These are phyloP conservation scores for Brachypodium distachyon DNA, from an alignment of 202 grass and related monocot genomes.

Conservation along the genomic window DNA sequence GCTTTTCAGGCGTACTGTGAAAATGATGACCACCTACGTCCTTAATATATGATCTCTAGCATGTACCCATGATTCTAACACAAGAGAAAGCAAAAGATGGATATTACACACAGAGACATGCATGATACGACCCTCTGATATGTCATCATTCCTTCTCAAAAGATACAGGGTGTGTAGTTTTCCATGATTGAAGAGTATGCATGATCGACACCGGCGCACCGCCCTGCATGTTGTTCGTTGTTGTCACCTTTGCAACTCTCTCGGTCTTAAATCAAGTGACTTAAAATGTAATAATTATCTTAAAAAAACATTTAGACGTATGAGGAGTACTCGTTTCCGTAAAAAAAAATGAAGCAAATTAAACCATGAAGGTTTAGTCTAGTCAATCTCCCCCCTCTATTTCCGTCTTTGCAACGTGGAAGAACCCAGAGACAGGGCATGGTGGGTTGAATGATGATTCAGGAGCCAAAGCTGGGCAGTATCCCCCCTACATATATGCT, in stretches of 20 bases:
- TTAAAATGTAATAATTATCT: too few species aligned
- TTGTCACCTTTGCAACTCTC: too few species aligned
- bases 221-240: not conserved
- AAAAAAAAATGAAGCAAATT: not conserved
- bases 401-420: not conserved
- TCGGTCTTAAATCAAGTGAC: too few species aligned
- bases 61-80: not conserved
- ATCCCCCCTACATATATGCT: not conserved
- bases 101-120: not conserved
- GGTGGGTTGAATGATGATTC: conserved; percentile 7
- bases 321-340: too few species aligned
- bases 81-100: conserved; percentile 12
- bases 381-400: not conserved
- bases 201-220: not conserved
- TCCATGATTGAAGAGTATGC: conserved; percentile 21
- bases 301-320: too few species aligned
- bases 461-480: not conserved
- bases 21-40: too few species aligned
- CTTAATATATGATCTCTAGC: not conserved
- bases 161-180: not conserved
- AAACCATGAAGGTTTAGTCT: not conserved
- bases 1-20: not conserved
- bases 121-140: not conserved
- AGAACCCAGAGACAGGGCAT: conserved; percentile 1
- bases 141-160: conserved; percentile 15